Conservation (phyloP, 2,329 filamentous ascomycete genomes). For the Alternaria angustiovoidea region DNA sequence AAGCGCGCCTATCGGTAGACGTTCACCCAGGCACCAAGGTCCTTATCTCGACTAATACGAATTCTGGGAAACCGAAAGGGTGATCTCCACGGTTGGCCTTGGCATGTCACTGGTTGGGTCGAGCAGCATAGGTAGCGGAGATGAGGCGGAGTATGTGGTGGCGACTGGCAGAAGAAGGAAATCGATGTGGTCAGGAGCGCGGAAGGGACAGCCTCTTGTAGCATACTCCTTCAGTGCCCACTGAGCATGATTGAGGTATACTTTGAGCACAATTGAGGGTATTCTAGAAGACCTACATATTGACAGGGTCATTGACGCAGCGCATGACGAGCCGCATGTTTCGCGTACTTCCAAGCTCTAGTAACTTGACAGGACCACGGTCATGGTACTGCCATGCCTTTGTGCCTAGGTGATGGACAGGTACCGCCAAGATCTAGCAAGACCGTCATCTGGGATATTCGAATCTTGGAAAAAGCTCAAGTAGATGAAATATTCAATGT, state of each 20-base stretch:
- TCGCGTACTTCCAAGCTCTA: conserved; percentile 6
- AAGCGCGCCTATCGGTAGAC: background rate
- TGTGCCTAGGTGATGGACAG: conserved; percentile 3
- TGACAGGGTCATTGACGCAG: conserved; percentile 7
- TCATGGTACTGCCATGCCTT: conserved; percentile 3
- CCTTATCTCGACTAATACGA: conserved; percentile 11
- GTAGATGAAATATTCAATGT: background rate
- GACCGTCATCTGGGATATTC: background rate
- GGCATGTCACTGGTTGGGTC: conserved; percentile 4
- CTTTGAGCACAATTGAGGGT: conserved; percentile 19
- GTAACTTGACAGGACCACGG: conserved; percentile 3
- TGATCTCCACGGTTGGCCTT: conserved; percentile 17
- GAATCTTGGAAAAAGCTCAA: background rate
- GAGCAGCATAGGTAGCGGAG: conserved; percentile 1
- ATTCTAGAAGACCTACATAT: conserved; percentile 12
- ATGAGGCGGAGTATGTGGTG: background rate
- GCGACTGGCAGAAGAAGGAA: background rate
- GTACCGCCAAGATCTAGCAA: background rate
- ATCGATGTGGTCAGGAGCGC: background rate
- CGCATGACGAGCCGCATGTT: conserved; percentile 9
- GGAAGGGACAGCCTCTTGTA: conserved; percentile 10
- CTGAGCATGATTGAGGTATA: background rate
- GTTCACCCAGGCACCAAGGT: background rate
- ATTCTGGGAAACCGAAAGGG: conserved; percentile 4
- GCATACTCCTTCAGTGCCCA: background rate